Evolutionary conservation across 2,329 filamentous ascomycete species (phyloP), one percentile per base, ranked within the genome.

Genomic region (Ophiostoma populinum): DNA sequence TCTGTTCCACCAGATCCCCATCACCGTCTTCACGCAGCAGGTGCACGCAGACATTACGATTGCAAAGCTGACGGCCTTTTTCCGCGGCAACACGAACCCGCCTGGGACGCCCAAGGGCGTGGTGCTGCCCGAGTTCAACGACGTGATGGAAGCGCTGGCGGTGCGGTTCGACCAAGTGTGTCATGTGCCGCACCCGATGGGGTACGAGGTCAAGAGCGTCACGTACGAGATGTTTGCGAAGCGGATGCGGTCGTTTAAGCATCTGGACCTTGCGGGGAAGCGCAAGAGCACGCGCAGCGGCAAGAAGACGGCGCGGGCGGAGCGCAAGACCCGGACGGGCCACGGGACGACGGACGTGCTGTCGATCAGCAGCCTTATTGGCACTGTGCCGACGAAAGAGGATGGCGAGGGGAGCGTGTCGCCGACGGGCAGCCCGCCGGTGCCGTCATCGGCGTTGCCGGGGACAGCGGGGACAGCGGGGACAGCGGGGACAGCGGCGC

Each of bases 31-130:
- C n/a, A 29, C 34, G 6, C 41, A 44, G 32, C 32, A 46, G 5
- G 40, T 43, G 6, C 40, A 45, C 11, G 42, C 42, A n/a, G 40
- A 43, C 28, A 24, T 43, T 1, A 45, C 41, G 3, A 35, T 47
- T n/a, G 45, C 42, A 13, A 41, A 40, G 27, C 38, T 47, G 20
- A 45, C 42, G 13, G 43, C 42, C 13, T 36, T 35, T 24, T 45
- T 39, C 18, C 36, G 43, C 22, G 41, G 45, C 33, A 42, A 37
- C 25, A 35, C 40, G 2, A 24, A 13, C 1, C 40, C 40, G 7
- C 24, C 25, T 1, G 41, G 36, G 7, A 8, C 34, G 1, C 36
- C 42, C 2, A 32, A 37, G 4, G 41, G 34, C 4, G 40, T 45
- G 7, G 32, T 19, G 3, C 40, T 45, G 6, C 41, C 41, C 4